Percentiles rank a stretch among this genome's conserved stretches.
These are phyloP conservation scores for Sporopachydermia quercuum DNA, from an alignment of 805 yeast genomes.

Conservation along the genomic window DNA sequence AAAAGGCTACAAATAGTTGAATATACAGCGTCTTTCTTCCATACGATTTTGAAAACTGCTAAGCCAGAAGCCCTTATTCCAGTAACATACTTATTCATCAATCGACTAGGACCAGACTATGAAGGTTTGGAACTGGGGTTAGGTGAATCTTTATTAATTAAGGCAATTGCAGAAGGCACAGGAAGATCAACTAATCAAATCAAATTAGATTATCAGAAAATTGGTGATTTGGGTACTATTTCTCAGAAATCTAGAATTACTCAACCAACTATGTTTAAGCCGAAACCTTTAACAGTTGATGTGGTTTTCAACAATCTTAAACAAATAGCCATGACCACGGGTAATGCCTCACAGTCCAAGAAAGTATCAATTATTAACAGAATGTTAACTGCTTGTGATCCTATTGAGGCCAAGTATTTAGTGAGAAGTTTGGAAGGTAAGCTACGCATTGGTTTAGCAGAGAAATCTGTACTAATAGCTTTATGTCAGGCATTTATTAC, in stretches of 20 bases:
- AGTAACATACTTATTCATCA: constrained; percentile 74
- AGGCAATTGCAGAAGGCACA: constrained; percentile 80
- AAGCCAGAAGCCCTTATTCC: constrained; percentile 43
- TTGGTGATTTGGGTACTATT: constrained; percentile 84
- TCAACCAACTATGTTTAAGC: constrained; percentile 90
- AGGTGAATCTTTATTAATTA: constrained; percentile 79
- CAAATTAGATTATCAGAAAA: constrained; percentile 56
- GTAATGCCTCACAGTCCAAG: constrained; percentile 65
- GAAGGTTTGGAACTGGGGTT: constrained; percentile 88
- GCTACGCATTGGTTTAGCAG: constrained; percentile 85
- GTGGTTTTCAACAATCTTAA: constrained; percentile 61
- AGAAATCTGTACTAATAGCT: constrained; percentile 75
- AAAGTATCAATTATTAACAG: constrained; percentile 71
- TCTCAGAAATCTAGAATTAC: constrained; percentile 72
- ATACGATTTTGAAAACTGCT: constrained; percentile 37
- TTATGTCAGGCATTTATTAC: constrained; percentile 70
- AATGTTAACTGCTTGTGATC: constrained; percentile 74
- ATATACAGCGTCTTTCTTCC: constrained; percentile 57
- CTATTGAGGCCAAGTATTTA: constrained; percentile 78
- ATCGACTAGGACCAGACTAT: constrained; percentile 88
- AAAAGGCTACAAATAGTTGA: constrained; percentile 74
- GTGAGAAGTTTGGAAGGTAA: constrained; percentile 89
- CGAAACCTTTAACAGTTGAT: constrained; percentile 60
- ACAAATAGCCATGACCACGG: constrained; percentile 63
- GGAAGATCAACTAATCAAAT: constrained; percentile 65